Conservation (phyloP, 2,329 filamentous ascomycete species). For the Alternaria conjuncta region DNA sequence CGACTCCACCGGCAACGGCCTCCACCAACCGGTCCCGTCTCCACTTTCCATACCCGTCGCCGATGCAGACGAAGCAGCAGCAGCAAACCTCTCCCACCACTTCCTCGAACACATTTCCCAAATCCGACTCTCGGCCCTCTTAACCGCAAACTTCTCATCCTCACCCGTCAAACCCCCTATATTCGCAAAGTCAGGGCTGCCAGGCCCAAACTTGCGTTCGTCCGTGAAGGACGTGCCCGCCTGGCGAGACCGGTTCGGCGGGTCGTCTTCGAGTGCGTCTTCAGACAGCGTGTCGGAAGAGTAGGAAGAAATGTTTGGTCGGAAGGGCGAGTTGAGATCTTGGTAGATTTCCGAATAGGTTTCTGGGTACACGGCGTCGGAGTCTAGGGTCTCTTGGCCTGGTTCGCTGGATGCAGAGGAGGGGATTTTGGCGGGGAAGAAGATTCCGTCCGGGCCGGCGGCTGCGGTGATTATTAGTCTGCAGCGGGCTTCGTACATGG, state of each 20-base stretch:
- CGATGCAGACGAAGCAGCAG: constrained; percentile 70
- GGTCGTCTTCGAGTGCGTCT: constrained; percentile 59
- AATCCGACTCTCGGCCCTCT: constrained; percentile 75
- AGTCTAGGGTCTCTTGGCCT: constrained; percentile 20
- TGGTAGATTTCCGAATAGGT: constrained; percentile 78
- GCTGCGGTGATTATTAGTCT: constrained; percentile 74
- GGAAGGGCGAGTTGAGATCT: constrained; percentile 76
- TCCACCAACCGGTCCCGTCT: constrained; percentile 66
- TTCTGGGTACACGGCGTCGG: constrained; percentile 67
- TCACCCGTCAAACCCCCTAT: constrained; percentile 76
- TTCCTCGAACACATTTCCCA: constrained; percentile 80
- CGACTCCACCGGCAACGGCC: constrained; percentile 67
- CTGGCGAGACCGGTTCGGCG: constrained; percentile 51
- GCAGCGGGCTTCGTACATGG: constrained; percentile 78
- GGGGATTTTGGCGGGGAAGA: constrained; percentile 65
- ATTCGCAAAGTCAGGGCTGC: constrained; percentile 67
- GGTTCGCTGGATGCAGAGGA: constrained; percentile 9
- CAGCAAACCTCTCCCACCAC: constrained; percentile 73
- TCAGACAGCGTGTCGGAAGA: constrained; percentile 46
- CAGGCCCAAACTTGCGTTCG: constrained; percentile 28
- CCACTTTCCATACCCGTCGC: constrained; percentile 51
- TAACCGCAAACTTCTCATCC: constrained; percentile 82
- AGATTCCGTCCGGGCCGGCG: constrained; percentile 73
- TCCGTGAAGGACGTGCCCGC: constrained; percentile 33
- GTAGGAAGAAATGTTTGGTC: constrained; percentile 77